Evolutionary conservation across 768 basidiomycete genomes (phyloP).

Genomic region (Boletellus sp.): DNA sequence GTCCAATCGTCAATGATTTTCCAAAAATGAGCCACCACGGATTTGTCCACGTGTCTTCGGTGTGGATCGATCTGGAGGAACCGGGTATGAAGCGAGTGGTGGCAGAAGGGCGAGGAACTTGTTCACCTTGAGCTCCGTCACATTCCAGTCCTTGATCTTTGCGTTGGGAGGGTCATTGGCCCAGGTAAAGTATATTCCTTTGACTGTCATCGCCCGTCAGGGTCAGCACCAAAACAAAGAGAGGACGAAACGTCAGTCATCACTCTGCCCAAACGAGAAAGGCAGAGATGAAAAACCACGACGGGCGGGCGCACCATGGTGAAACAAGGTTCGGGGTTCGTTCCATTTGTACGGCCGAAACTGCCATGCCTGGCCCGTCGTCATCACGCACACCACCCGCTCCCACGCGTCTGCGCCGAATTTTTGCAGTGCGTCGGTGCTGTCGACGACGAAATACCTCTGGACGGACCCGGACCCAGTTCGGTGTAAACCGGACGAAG

Average conservation of each 20-base stretch:
- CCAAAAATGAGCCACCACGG: constrained; percentile 95
- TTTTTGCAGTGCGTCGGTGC: constrained; percentile 87
- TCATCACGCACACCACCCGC: constrained; percentile 95
- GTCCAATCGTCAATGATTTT: constrained; percentile 87
- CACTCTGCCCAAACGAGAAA: not conserved
- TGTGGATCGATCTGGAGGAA: constrained; percentile 78
- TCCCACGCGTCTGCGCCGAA: constrained; percentile 96
- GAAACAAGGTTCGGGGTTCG: constrained; percentile 88
- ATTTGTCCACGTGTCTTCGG: constrained; percentile 90
- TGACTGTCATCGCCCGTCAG: constrained; percentile 50
- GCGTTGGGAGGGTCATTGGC: constrained; percentile 85
- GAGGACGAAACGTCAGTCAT: not conserved
- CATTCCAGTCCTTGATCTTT: constrained; percentile 95
- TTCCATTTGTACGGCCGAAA: constrained; percentile 97
- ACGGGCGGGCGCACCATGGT: constrained; percentile 62
- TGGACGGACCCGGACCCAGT: constrained; percentile 36
- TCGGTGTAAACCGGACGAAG: constrained; percentile 15
- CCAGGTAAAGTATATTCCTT: constrained; percentile 95
- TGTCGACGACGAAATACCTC: constrained; percentile 86
- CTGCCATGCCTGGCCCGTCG: constrained; percentile 98
- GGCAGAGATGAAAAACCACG: not conserved
- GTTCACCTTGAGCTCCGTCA: constrained; percentile 83
- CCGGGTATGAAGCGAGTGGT: not conserved
- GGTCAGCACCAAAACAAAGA: not conserved
- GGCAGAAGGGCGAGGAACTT: constrained; percentile 1